These are phyloP conservation scores for Pontederia crassipes DNA, from an alignment of 176 grass and related monocot species.

Conservation along the genomic window DNA sequence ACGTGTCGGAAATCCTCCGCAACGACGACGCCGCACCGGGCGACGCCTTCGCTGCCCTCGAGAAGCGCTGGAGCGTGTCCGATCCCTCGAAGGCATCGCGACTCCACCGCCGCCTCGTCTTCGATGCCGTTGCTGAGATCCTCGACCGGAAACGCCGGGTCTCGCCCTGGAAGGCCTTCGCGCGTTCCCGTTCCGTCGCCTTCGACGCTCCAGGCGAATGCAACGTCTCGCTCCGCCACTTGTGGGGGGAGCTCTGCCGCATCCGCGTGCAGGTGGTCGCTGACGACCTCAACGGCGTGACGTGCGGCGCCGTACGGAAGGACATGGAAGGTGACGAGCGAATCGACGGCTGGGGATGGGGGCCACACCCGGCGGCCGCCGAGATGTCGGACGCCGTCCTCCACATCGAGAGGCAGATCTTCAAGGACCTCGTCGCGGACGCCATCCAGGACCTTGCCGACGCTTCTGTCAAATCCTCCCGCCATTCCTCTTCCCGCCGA, in stretches of 20 bases:
- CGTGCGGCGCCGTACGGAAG: background rate
- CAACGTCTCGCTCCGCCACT: background rate
- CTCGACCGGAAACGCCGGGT: conserved; percentile 13
- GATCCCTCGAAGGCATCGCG: background rate
- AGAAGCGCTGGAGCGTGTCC: background rate
- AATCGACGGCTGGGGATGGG: background rate
- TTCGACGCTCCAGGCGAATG: background rate
- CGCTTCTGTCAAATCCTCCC: background rate
- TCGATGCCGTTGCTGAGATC: conserved; percentile 16
- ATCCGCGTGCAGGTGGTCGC: background rate
- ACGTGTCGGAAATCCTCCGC: conserved; percentile 18
- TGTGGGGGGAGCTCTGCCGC: background rate
- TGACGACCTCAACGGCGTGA: background rate
- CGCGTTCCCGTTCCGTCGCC: background rate
- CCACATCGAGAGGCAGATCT: conserved; percentile 10
- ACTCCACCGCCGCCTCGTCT: conserved; percentile 16
- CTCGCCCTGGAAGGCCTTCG: conserved; percentile 13
- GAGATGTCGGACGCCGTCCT: conserved; percentile 6
- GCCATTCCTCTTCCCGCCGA: background rate
- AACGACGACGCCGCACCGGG: background rate
- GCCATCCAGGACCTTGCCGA: background rate
- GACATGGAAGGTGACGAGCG: background rate
- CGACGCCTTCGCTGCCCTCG: conserved; percentile 3
- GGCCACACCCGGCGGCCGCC: background rate
- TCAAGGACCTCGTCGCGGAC: conserved; percentile 6